Evolutionary conservation across 148 eudicot species (phyloP).

Genomic region (Polygonum maritimum): DNA sequence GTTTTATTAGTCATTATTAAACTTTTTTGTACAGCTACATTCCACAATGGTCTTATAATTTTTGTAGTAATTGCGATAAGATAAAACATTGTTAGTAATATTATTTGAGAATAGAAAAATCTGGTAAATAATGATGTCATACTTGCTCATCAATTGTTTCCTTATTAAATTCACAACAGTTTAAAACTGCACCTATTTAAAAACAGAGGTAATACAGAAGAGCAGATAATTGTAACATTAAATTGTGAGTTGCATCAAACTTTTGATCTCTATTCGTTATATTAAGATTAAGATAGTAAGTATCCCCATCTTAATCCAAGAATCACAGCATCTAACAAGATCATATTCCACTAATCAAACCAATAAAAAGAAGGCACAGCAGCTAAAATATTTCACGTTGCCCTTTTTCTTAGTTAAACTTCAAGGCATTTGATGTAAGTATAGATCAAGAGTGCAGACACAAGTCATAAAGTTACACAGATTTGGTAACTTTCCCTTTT

Average conservation of each 20-base stretch:
- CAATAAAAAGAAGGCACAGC: not conserved
- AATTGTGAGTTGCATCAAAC: not conserved
- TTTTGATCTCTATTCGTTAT: not conserved
- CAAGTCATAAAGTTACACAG: no score
- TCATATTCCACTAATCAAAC: not conserved
- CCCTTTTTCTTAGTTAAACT: not conserved
- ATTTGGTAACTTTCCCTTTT: not conserved
- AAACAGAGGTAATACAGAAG: not conserved
- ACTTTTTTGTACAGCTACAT: not conserved
- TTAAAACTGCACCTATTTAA: not conserved
- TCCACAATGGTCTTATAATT: not conserved
- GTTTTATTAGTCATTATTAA: not conserved
- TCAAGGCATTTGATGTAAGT: not conserved
- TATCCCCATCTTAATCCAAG: not conserved
- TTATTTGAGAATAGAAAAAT: not conserved
- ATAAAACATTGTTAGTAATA: not conserved
- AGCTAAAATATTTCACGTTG: not conserved
- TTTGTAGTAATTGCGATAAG: not conserved
- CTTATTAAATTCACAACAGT: not conserved
- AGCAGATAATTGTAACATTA: not conserved
- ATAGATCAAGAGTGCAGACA: no score
- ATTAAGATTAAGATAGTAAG: not conserved
- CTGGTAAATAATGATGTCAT: no score
- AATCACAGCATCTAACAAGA: not conserved
- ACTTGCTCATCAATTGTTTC: no score